phyloP scores from a whole-genome alignment of 139 green algal genomes.

The Mychonastes homosphaera region DNA sequence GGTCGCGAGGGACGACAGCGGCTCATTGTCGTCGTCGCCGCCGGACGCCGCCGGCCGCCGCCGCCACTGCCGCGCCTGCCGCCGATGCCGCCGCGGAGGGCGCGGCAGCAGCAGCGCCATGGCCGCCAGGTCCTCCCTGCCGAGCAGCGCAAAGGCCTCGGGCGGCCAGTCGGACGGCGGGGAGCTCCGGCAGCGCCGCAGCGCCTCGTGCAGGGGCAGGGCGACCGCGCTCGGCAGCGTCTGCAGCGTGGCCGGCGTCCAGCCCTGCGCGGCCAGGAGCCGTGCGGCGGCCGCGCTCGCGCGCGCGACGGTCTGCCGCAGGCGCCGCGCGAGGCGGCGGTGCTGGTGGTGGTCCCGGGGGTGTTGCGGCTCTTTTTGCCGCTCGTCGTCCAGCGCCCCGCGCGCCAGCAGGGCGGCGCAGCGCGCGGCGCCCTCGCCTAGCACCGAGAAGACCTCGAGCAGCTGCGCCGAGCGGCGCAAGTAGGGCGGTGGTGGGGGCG shows the following conservation, averaged over 20 bases:
- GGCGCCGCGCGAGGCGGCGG: too few relatives aligned
- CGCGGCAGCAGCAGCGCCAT: constrained; percentile 12
- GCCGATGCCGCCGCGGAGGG: not conserved
- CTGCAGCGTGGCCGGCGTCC: constrained; percentile 48
- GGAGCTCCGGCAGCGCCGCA: constrained; percentile 46
- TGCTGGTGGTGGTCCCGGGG: too few relatives aligned
- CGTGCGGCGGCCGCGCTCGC: constrained; percentile 22
- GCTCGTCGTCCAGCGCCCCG: not conserved
- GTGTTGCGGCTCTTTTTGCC: too few relatives aligned
- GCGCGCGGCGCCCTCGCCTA: constrained; percentile 13
- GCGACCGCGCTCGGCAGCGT: constrained; percentile 58
- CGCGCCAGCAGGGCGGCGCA: not conserved
- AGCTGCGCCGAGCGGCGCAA: constrained; percentile 13
- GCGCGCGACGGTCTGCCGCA: too few relatives aligned
- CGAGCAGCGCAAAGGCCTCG: constrained; percentile 71
- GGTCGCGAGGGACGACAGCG: too few relatives aligned
- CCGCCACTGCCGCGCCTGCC: not conserved
- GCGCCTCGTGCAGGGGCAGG: constrained; percentile 59
- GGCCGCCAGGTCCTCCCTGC: constrained; percentile 72
- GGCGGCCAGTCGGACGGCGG: constrained; percentile 65
- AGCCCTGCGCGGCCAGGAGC: constrained; percentile 39
- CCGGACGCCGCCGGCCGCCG: not conserved
- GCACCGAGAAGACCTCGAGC: constrained; percentile 16
- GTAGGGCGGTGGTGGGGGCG: too few relatives aligned
- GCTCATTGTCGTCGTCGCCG: too few relatives aligned